Evolutionary conservation across 2,329 filamentous ascomycete genomes (phyloP).

Genomic region (Cyclaneusma minus): DNA sequence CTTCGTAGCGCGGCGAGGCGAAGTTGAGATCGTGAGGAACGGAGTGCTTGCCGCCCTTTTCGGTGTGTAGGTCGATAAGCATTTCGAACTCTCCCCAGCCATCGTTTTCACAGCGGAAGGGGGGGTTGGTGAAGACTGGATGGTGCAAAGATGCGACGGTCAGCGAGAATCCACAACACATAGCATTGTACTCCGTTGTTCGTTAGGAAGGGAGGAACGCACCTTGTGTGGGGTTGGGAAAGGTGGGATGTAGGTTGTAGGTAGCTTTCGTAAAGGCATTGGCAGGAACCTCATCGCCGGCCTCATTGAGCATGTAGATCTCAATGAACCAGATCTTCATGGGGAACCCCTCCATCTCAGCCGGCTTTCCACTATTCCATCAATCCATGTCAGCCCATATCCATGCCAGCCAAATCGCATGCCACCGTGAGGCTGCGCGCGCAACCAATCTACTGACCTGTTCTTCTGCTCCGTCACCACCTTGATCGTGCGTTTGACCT

Average conservation of each 20-base stretch:
- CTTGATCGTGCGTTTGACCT: constrained; percentile 78
- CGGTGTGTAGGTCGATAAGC: constrained; percentile 67
- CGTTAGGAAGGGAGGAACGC: constrained; percentile 22
- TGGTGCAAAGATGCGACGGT: background rate
- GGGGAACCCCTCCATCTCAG: constrained; percentile 73
- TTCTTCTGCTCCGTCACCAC: constrained; percentile 83
- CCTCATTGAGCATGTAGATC: constrained; percentile 70
- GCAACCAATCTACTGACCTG: constrained; percentile 39
- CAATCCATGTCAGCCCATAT: constrained; percentile 1
- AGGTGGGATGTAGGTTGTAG: constrained; percentile 89
- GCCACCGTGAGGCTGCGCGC: constrained; percentile 1
- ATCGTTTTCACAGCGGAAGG: constrained; percentile 82
- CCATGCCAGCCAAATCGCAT: background rate
- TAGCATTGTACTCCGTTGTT: constrained; percentile 4
- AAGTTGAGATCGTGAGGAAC: constrained; percentile 91
- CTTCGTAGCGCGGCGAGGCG: constrained; percentile 63
- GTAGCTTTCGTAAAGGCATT: constrained; percentile 81
- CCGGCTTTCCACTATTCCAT: constrained; percentile 53
- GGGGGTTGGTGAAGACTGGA: constrained; percentile 64
- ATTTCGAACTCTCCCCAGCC: constrained; percentile 99
- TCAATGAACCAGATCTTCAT: constrained; percentile 88
- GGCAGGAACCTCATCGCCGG: constrained; percentile 70
- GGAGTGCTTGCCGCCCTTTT: constrained; percentile 70
- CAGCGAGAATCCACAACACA: background rate
- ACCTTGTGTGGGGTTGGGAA: constrained; percentile 78